phyloP scores from a whole-genome alignment of 2,329 filamentous ascomycete genomes.

The Blastomyces silverae region DNA sequence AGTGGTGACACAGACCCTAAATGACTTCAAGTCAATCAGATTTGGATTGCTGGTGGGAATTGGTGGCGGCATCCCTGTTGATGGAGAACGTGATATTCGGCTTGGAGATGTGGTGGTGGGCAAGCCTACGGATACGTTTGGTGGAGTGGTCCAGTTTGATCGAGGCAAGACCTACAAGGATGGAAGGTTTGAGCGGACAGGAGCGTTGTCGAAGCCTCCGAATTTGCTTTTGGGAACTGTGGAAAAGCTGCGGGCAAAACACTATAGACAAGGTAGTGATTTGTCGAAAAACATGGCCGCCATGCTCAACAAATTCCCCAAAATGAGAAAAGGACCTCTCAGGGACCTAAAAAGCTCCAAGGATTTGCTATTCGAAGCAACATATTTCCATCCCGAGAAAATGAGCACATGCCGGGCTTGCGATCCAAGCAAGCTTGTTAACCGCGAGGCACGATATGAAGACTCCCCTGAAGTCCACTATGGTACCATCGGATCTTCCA shows the following conservation, averaged over 20 bases:
- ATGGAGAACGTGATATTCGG: constrained; percentile 17
- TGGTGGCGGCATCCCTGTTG: constrained; percentile 21
- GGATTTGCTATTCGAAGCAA: neutral
- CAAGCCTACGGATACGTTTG: constrained; percentile 12
- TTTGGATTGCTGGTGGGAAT: constrained; percentile 22
- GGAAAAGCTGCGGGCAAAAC: neutral
- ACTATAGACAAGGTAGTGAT: neutral
- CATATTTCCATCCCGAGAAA: neutral
- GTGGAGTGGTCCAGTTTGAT: constrained; percentile 19
- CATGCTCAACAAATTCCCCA: neutral
- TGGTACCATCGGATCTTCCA: constrained; percentile 15
- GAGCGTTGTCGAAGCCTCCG: neutral
- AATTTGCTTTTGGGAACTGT: neutral
- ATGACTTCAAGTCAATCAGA: constrained; percentile 19
- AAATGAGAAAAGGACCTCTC: neutral
- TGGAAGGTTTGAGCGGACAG: constrained; percentile 13
- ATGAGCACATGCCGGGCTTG: neutral
- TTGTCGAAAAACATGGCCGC: neutral
- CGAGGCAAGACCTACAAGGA: constrained; percentile 13
- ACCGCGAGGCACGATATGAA: constrained; percentile 5
- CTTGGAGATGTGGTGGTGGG: constrained; percentile 24
- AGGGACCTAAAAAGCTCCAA: neutral
- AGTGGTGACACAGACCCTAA: constrained; percentile 17
- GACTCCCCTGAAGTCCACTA: constrained; percentile 13
- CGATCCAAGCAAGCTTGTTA: neutral